Conservation (phyloP, 352 stramenopile genomes). For the Phytophthora sojae region DNA sequence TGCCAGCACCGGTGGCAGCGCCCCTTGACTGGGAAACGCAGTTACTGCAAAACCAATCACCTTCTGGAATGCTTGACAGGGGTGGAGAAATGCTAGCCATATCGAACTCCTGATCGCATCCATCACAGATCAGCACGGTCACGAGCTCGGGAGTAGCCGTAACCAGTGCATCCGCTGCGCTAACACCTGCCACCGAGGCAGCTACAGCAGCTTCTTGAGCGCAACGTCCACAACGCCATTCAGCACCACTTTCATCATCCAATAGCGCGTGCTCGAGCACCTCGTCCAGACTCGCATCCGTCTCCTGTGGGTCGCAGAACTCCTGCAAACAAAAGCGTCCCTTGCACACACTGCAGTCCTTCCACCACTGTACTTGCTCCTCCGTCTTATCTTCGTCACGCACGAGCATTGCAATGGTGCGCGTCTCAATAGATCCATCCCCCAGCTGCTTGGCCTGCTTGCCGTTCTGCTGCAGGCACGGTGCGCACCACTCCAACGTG, state of each 20-base stretch:
- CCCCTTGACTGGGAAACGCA: slow-evolving; percentile 22
- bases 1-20: not conserved
- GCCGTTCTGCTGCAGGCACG: slow-evolving; percentile 26
- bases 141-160: slow-evolving; percentile 29
- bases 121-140: slow-evolving; percentile 68
- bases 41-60: slow-evolving; percentile 54
- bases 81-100: slow-evolving; percentile 55
- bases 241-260: slow-evolving; percentile 35
- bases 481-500: slow-evolving; percentile 31
- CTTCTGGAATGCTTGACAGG: slow-evolving; percentile 42
- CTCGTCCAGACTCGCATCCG: slow-evolving; percentile 33
- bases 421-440: slow-evolving; percentile 42
- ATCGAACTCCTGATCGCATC: slow-evolving; percentile 73
- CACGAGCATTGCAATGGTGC: slow-evolving; percentile 53
- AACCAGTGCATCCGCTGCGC: slow-evolving; percentile 1
- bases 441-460: slow-evolving; percentile 16
- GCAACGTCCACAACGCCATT: slow-evolving; percentile 53
- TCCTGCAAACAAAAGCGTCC: slow-evolving; percentile 51
- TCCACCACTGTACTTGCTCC: slow-evolving; percentile 38
- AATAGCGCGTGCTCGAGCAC: slow-evolving; percentile 43
- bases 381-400: slow-evolving; percentile 23
- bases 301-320: slow-evolving; percentile 43
- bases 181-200: not conserved
- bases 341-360: slow-evolving; percentile 40
- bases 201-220: slow-evolving; percentile 1